Evolutionary conservation across 148 eudicot genomes (phyloP).

Genomic region (Chenopodium album): DNA sequence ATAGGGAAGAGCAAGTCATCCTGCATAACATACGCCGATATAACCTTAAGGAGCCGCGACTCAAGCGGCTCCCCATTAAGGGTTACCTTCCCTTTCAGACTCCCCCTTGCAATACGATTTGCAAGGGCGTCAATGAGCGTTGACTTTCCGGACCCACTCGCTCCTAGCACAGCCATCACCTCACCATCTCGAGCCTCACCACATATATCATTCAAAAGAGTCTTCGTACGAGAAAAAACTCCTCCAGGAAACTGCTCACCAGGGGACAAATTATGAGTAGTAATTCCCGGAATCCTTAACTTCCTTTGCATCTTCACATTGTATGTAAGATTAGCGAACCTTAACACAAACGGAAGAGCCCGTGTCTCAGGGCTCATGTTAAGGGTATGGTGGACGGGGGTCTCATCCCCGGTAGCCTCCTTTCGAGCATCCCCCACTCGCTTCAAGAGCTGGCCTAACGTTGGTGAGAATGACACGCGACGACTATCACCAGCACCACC

Average conservation of each 20-base stretch:
- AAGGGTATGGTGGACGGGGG: slow-evolving; percentile 65
- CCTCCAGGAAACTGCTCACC: background rate
- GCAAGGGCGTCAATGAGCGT: slow-evolving; percentile 88
- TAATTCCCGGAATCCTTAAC: slow-evolving; percentile 14
- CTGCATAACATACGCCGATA: slow-evolving; percentile 93
- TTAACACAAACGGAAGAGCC: slow-evolving; percentile 49
- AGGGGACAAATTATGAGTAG: background rate
- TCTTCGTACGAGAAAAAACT: slow-evolving; percentile 39
- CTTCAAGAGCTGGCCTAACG: slow-evolving; percentile 67
- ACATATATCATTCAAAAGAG: slow-evolving; percentile 64
- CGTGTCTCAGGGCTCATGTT: slow-evolving; percentile 42
- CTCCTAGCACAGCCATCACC: slow-evolving; percentile 79
- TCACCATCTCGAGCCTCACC: slow-evolving; percentile 86
- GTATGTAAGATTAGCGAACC: slow-evolving; percentile 38
- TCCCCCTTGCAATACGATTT: slow-evolving; percentile 69
- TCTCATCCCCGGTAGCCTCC: slow-evolving; percentile 62
- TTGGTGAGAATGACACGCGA: slow-evolving; percentile 44
- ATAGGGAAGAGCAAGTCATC: slow-evolving; percentile 83
- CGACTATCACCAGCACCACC: slow-evolving; percentile 4
- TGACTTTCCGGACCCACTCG: slow-evolving; percentile 87
- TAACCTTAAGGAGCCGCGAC: slow-evolving; percentile 65
- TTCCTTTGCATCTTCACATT: slow-evolving; percentile 41
- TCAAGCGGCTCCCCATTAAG: slow-evolving; percentile 69
- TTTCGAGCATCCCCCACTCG: slow-evolving; percentile 63
- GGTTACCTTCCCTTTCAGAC: slow-evolving; percentile 59